A percentile compares a stretch with the other conserved stretches of the same genome.
phyloP scores from a whole-genome alignment of 2,329 filamentous ascomycete species.

The Trichoderma asperellum region DNA sequence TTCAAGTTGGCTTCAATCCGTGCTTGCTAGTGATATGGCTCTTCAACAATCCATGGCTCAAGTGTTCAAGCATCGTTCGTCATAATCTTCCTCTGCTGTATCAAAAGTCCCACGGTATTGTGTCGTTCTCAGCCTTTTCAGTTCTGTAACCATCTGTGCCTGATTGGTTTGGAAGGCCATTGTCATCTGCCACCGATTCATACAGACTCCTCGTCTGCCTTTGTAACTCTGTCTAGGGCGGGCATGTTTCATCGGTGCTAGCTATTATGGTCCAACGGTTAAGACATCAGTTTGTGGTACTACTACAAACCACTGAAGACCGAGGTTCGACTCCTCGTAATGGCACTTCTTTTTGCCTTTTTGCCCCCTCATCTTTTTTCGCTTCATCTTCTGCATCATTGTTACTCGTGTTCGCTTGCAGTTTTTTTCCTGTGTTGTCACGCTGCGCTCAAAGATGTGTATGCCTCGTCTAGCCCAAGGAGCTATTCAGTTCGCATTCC shows the following conservation, averaged over 20 bases:
- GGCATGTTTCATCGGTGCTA: neutral
- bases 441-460: neutral
- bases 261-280: conserved; percentile 40
- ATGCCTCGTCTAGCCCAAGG: neutral
- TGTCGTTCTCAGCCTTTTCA: neutral
- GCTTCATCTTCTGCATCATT: neutral
- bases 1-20: neutral
- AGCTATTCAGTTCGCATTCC: too few relatives aligned
- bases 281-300: conserved; percentile 40
- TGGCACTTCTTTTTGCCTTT: conserved; percentile 27
- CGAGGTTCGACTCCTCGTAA: conserved; percentile 38
- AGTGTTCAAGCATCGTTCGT: neutral
- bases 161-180: neutral
- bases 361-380: neutral
- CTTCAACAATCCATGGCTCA: too few relatives aligned
- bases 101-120: neutral
- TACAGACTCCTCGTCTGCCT: neutral
- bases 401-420: neutral
- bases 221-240: neutral
- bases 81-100: neutral
- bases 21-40: neutral
- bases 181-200: too few relatives aligned
- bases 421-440: neutral
- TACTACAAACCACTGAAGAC: conserved; percentile 37
- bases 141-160: neutral